Evolutionary conservation across 2,329 filamentous ascomycete species (phyloP).

Genomic region (Scortechinia acanthostroma): DNA sequence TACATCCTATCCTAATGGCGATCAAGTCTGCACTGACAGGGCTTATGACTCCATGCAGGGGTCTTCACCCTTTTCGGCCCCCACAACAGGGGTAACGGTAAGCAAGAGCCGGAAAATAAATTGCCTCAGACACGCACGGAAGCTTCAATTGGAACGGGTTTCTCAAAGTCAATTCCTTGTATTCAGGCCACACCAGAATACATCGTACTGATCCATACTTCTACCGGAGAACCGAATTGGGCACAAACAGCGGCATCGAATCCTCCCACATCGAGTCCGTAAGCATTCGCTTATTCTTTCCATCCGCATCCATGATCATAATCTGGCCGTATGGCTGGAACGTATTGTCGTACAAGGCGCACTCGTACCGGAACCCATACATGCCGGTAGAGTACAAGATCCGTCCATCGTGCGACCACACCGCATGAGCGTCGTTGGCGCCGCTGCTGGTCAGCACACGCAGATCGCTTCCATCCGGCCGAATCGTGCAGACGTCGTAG

Average conservation of each 20-base stretch:
- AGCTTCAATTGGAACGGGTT: too few relatives aligned
- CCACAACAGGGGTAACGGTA: too few relatives aligned
- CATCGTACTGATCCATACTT: too few relatives aligned
- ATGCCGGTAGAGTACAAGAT: constrained; percentile 30
- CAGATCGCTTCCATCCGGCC: constrained; percentile 26
- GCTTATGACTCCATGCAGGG: too few relatives aligned
- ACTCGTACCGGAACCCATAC: constrained; percentile 33
- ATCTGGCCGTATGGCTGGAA: constrained; percentile 36
- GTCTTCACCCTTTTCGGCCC: too few relatives aligned
- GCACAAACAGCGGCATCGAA: constrained; percentile 15
- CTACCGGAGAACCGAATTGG: too few relatives aligned
- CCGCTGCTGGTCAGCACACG: constrained; percentile 18
- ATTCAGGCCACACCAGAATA: too few relatives aligned
- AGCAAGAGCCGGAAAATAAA: too few relatives aligned
- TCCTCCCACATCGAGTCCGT: constrained; percentile 21
- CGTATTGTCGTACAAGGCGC: constrained; percentile 27
- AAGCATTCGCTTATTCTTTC: constrained; percentile 17
- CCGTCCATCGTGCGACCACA: constrained; percentile 29
- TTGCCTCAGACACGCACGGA: too few relatives aligned
- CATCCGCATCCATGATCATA: constrained; percentile 31
- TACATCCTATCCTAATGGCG: too few relatives aligned
- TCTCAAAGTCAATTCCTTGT: too few relatives aligned
- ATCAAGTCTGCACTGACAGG: too few relatives aligned
- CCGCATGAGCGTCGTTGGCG: constrained; percentile 32
- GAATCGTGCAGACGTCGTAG: constrained; percentile 31